Evolutionary conservation across 805 yeast genomes (phyloP).

Genomic region (Ogataea nitratoaversa): DNA sequence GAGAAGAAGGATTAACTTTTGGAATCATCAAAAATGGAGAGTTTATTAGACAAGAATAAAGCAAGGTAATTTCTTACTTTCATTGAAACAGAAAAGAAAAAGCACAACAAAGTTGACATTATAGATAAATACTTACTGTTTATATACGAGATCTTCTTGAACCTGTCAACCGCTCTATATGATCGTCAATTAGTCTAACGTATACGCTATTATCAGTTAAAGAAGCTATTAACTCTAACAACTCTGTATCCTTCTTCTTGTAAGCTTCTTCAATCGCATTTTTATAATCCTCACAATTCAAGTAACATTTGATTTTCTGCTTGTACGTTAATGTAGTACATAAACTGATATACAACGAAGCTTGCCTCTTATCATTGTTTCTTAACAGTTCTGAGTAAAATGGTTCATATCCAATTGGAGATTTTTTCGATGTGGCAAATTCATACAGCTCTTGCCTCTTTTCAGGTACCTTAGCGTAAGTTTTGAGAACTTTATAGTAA

Average conservation of each 20-base stretch:
- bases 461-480: conserved; percentile 41
- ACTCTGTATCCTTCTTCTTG: conserved; percentile 38
- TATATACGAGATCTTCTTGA: conserved; percentile 10
- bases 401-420: conserved; percentile 70
- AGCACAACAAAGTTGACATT: no score
- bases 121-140: no score
- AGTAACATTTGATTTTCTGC: conserved; percentile 45
- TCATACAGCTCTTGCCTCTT: conserved; percentile 51
- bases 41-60: no score
- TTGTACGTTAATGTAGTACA: conserved; percentile 42
- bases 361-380: conserved; percentile 54
- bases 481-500: conserved; percentile 49
- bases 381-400: conserved; percentile 52
- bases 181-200: conserved; percentile 20
- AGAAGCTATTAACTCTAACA: conserved; percentile 25
- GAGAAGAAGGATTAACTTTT: conserved; percentile 57
- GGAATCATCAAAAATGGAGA: conserved; percentile 44
- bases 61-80: no score
- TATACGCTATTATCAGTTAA: conserved; percentile 20
- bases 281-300: conserved; percentile 47
- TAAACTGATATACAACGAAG: conserved; percentile 54
- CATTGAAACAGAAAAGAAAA: no score
- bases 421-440: conserved; percentile 46
- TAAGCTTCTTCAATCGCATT: conserved; percentile 49
- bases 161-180: conserved; percentile 22